phyloP scores from a whole-genome alignment of 2,329 filamentous ascomycete species.

The Fusarium anthophilum region DNA sequence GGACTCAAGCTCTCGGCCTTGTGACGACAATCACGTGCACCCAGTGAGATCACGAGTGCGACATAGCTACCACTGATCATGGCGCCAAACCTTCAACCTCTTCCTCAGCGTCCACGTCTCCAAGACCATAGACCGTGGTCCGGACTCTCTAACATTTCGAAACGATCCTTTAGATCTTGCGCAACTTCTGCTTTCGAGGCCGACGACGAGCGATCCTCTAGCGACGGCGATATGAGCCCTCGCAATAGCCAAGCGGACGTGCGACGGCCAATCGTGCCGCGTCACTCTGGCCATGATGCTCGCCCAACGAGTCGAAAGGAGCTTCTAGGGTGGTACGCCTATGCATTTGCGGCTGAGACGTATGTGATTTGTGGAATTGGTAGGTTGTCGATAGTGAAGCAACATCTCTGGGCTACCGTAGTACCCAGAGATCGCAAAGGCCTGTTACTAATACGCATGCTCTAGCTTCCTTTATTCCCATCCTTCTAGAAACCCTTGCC shows the following conservation, averaged over 20 bases:
- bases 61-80: constrained; percentile 8
- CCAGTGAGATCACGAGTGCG: constrained; percentile 35
- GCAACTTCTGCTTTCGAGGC: constrained; percentile 71
- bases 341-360: constrained; percentile 95
- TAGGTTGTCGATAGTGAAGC: constrained; percentile 53
- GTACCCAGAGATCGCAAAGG: background rate
- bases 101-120: constrained; percentile 52
- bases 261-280: constrained; percentile 51
- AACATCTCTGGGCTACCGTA: background rate
- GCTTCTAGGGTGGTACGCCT: constrained; percentile 93
- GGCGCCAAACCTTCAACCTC: constrained; percentile 40
- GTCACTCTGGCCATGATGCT: constrained; percentile 85
- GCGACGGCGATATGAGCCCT: constrained; percentile 49
- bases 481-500: constrained; percentile 92
- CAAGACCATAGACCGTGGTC: constrained; percentile 57
- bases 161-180: constrained; percentile 66
- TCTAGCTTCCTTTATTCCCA: constrained; percentile 91
- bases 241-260: constrained; percentile 50
- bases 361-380: constrained; percentile 87
- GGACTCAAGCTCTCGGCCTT: constrained; percentile 15
- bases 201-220: constrained; percentile 72
- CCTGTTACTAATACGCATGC: constrained; percentile 3
- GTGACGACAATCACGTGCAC: constrained; percentile 45
- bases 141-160: constrained; percentile 61
- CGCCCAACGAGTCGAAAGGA: constrained; percentile 89